Evolutionary conservation across 805 yeast species (phyloP).

Genomic region (Blastobotrys peoriensis): DNA sequence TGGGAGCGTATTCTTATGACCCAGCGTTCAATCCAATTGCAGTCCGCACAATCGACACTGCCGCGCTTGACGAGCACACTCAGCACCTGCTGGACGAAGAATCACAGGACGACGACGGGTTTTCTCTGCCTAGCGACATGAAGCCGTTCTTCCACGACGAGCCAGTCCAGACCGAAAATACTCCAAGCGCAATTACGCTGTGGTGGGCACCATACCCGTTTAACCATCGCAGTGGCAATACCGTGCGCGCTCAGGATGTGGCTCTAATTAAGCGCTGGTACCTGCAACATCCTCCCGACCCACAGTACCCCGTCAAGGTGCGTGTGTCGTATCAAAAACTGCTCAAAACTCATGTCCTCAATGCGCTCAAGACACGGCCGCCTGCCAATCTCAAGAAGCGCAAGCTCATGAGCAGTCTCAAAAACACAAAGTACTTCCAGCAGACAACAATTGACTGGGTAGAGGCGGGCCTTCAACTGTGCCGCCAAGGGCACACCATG

Average conservation of each 20-base stretch:
- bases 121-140: conserved; percentile 35
- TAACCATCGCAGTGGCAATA: conserved; percentile 64
- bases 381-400: conserved; percentile 45
- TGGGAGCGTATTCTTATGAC: conserved; percentile 53
- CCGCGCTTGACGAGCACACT: conserved; percentile 17
- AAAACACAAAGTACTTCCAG: conserved; percentile 81
- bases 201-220: conserved; percentile 84
- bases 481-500: conserved; percentile 93
- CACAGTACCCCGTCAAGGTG: conserved; percentile 63
- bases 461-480: conserved; percentile 93
- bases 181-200: conserved; percentile 52
- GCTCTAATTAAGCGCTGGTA: conserved; percentile 81
- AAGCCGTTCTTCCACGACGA: conserved; percentile 36
- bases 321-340: conserved; percentile 85
- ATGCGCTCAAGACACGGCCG: conserved; percentile 52
- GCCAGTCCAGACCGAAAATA: conserved; percentile 41
- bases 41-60: conserved; percentile 16
- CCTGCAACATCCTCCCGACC: conserved; percentile 50
- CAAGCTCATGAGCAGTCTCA: conserved; percentile 57
- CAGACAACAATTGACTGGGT: conserved; percentile 95
- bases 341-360: conserved; percentile 67
- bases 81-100: conserved; percentile 23
- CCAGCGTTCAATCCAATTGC: conserved; percentile 51
- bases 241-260: conserved; percentile 83
- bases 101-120: conserved; percentile 35